Evolutionary conservation across 177 flowering plant genomes (phyloP).

Genomic region (Vitis hybrid): DNA sequence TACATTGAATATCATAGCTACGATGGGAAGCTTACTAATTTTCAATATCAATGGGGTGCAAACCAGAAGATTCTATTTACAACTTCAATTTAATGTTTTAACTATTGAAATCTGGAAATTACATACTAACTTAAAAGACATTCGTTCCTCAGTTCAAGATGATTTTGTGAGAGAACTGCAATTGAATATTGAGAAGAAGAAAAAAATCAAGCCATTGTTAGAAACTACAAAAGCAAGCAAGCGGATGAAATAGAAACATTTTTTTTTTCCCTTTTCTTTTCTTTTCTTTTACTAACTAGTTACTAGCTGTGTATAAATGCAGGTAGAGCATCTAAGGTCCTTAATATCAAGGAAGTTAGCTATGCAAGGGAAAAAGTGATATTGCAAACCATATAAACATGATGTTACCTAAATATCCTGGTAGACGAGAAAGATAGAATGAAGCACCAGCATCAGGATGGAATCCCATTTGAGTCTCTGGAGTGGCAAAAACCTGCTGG

Average conservation of each 20-base stretch:
- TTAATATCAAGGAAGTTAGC: not conserved
- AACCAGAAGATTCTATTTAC: slow-evolving; percentile 2
- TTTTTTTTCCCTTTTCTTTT: not conserved
- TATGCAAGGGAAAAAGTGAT: not conserved
- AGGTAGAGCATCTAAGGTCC: not conserved
- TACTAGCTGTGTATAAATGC: too few species aligned
- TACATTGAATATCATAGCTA: not conserved
- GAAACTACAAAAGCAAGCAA: not conserved
- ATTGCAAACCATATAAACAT: not conserved
- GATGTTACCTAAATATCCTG: slow-evolving; percentile 79
- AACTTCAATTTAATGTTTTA: not conserved
- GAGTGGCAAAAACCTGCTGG: slow-evolving; percentile 69
- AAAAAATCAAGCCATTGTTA: not conserved
- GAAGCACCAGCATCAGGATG: slow-evolving; percentile 99
- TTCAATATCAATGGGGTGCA: not conserved
- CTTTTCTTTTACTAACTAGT: too few species aligned
- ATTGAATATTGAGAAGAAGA: not conserved
- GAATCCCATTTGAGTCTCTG: slow-evolving; percentile 85
- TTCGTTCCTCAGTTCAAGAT: not conserved
- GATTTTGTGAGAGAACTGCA: not conserved
- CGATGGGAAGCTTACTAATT: not conserved
- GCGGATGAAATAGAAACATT: not conserved
- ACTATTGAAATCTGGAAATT: not conserved
- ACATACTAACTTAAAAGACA: not conserved
- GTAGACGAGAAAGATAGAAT: slow-evolving; percentile 80